phyloP scores from a whole-genome alignment of 805 yeast species.

The Cyberlindnera euphorbiae region DNA sequence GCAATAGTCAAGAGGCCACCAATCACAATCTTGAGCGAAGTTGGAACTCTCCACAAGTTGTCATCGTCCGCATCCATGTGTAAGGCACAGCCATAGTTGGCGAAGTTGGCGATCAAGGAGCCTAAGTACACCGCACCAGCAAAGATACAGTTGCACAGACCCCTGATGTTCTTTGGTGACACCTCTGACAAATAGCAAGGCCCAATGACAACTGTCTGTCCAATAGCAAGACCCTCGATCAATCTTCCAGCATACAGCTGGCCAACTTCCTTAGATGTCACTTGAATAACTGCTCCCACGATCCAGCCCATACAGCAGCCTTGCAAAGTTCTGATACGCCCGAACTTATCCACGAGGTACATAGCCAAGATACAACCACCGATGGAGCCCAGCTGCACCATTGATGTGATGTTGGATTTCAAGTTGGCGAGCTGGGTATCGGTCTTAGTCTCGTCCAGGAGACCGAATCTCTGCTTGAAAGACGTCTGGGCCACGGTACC shows the following conservation, averaged over 20 bases:
- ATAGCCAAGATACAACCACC: conserved; percentile 49
- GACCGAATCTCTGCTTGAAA: conserved; percentile 40
- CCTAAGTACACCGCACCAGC: conserved; percentile 58
- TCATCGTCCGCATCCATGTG: conserved; percentile 34
- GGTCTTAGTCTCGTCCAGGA: conserved; percentile 35
- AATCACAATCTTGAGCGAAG: conserved; percentile 41
- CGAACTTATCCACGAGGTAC: conserved; percentile 44
- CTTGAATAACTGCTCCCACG: conserved; percentile 43
- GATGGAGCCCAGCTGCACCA: conserved; percentile 54
- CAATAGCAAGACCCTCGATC: conserved; percentile 50
- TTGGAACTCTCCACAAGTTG: conserved; percentile 51
- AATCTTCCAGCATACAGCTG: conserved; percentile 54
- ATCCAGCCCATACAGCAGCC: conserved; percentile 39
- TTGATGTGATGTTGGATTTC: conserved; percentile 49
- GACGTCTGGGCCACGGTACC: conserved; percentile 41
- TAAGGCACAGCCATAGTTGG: conserved; percentile 47
- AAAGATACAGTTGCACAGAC: conserved; percentile 46
- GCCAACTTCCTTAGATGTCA: conserved; percentile 40
- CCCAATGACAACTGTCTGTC: conserved; percentile 54
- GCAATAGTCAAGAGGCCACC: conserved; percentile 41
- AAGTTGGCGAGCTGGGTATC: conserved; percentile 37
- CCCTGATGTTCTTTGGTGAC: conserved; percentile 48
- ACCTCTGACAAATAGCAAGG: conserved; percentile 52
- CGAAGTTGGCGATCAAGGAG: conserved; percentile 43
- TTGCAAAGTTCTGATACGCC: conserved; percentile 46